Conservation (phyloP, 2,329 filamentous ascomycete species). For the Didymella pinodella region DNA sequence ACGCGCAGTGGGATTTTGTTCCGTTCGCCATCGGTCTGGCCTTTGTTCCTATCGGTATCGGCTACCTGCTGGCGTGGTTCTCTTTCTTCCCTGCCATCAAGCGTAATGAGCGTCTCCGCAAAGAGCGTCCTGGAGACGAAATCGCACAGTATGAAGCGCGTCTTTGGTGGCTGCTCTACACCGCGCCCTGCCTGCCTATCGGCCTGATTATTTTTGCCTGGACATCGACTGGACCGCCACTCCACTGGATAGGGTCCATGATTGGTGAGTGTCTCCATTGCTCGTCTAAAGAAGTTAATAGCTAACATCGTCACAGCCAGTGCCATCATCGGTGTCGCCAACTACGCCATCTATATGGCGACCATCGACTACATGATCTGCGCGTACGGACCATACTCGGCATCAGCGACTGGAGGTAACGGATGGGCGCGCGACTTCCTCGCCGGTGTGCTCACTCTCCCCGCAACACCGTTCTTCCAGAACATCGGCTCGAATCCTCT, state of each 20-base stretch:
- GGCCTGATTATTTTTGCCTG: slow-evolving; percentile 77
- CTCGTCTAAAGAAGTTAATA: too few relatives aligned
- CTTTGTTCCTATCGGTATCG: slow-evolving; percentile 66
- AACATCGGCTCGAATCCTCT: slow-evolving; percentile 55
- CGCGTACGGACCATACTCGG: slow-evolving; percentile 76
- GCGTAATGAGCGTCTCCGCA: slow-evolving; percentile 47
- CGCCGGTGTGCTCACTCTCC: slow-evolving; percentile 75
- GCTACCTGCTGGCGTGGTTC: slow-evolving; percentile 71
- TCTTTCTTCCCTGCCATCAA: slow-evolving; percentile 64
- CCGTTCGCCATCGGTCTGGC: slow-evolving; percentile 66
- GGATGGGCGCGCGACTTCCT: slow-evolving; percentile 79
- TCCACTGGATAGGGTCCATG: slow-evolving; percentile 75
- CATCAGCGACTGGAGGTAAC: slow-evolving; percentile 79
- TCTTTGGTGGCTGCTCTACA: slow-evolving; percentile 70
- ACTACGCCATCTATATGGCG: slow-evolving; percentile 76
- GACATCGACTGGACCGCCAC: slow-evolving; percentile 69
- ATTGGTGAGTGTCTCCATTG: slow-evolving; percentile 44
- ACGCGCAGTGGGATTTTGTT: slow-evolving; percentile 71
- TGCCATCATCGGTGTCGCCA: slow-evolving; percentile 75
- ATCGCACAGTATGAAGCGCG: slow-evolving; percentile 58
- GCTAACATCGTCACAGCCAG: slow-evolving; percentile 53
- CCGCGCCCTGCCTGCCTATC: slow-evolving; percentile 69
- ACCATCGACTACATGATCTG: slow-evolving; percentile 83
- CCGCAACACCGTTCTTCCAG: slow-evolving; percentile 67
- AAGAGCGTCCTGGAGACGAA: slow-evolving; percentile 40